phyloP scores from a whole-genome alignment of 2,329 filamentous ascomycete species.

The Chalaropsis thielavioides region DNA sequence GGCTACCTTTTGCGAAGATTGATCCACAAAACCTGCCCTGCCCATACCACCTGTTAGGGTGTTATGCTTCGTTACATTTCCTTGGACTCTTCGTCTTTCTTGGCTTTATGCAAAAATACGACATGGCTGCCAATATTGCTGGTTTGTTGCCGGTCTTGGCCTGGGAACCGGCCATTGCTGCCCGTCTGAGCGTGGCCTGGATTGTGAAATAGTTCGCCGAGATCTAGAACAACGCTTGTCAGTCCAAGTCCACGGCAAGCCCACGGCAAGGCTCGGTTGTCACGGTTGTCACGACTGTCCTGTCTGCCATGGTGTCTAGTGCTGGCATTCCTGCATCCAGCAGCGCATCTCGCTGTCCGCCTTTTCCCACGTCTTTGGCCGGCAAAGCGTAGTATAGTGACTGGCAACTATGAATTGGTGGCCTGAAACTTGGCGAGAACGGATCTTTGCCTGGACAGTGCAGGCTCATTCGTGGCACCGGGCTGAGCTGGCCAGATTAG shows the following conservation, averaged over 20 bases:
- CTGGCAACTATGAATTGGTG: not conserved
- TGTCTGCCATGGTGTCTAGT: not conserved
- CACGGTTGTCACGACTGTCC: not conserved
- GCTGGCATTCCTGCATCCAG: not conserved
- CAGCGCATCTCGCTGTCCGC: not conserved
- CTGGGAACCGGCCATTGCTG: not conserved
- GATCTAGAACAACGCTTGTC: not conserved
- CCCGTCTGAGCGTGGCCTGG: not conserved
- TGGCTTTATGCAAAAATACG: not conserved
- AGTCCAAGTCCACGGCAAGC: not conserved
- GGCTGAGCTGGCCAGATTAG: not conserved
- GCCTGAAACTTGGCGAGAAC: not conserved
- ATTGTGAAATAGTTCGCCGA: not conserved
- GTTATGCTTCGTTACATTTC: not conserved
- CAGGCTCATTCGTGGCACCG: not conserved
- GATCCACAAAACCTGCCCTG: not conserved
- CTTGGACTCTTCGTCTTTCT: not conserved
- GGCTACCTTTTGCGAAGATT: not conserved
- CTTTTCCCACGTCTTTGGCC: not conserved
- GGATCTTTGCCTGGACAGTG: not conserved
- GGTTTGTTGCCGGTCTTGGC: not conserved
- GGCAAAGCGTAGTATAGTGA: not conserved
- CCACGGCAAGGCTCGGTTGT: constrained; percentile 3
- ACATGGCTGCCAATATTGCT: not conserved
- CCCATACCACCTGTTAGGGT: not conserved